Evolutionary conservation across 495 filamentous ascomycete species (phyloP), one percentile per base, ranked within the genome.

Genomic region (Cladorrhinum samala): DNA sequence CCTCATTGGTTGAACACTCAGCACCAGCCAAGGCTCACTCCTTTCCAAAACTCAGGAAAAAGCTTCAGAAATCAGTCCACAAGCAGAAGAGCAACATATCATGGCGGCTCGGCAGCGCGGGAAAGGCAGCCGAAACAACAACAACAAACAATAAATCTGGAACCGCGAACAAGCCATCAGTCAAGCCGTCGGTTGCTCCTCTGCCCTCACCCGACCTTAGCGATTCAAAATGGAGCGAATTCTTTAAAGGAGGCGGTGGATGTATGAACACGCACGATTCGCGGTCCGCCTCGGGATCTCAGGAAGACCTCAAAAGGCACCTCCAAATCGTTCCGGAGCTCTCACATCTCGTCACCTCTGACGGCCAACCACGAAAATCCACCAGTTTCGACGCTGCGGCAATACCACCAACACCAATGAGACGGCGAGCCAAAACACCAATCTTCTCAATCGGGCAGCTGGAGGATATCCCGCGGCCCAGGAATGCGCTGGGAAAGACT

Each of bases 381-480:
- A 46, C 63, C 24, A 58, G 54, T 27, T 55, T 57, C 11, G 20
- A 59, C 30, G 39, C 45, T 14, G 11, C 63, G 1, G 43, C 52
- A 5, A 21, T 21, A 1, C 30, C 43, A 7, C 27, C 58, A 1
- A 25, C 52, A 2, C 59, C 61, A 55, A 63, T 62, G 36, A 61
- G 64, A 38, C 66, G 70, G 17, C 68, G 69, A 25, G 71, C 73
- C n/a, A 76, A 74, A 52, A 77, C 69, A 4, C 69, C 74, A 25
- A 68, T 74, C 13, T 66, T 65, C 24, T 64, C 66, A 20, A 69
- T 75, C 50, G 67, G 68, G 20, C 69, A 74, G 52, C 60, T 73
- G 3, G 72, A 75, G 46, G 57, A 45, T 19, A 54, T 53, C 19
- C 49, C 63, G 18, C 30, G 57, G n/a, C 55, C 58, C 3, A 53